Conservation (phyloP, 176 grass and related monocot genomes). For the Raddia guianensis region DNA sequence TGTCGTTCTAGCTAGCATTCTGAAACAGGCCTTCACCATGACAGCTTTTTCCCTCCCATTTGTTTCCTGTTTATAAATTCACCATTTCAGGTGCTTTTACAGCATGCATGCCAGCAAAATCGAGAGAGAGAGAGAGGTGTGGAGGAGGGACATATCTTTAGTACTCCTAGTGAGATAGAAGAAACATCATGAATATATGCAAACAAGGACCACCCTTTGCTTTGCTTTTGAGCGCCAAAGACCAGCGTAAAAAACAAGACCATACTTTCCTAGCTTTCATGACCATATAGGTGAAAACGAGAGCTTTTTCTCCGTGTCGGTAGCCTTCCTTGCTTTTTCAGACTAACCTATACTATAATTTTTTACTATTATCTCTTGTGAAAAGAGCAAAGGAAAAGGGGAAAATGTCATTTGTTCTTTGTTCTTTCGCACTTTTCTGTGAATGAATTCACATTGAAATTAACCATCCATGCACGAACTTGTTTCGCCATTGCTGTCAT, state of each 20-base stretch:
- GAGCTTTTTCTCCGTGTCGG: constrained; percentile 64
- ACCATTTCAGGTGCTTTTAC: constrained; percentile 55
- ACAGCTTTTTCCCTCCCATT: constrained; percentile 48
- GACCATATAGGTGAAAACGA: constrained; percentile 70
- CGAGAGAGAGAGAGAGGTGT: constrained; percentile 18
- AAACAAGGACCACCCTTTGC: constrained; percentile 84
- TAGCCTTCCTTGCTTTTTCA: constrained; percentile 56
- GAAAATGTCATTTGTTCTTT: constrained; percentile 41
- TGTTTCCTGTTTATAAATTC: constrained; percentile 45
- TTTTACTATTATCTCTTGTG: constrained; percentile 50
- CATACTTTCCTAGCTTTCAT: constrained; percentile 81
- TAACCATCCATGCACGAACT: constrained; percentile 29
- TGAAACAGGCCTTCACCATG: constrained; percentile 42
- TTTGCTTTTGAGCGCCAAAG: constrained; percentile 66
- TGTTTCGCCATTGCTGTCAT: constrained; percentile 5
- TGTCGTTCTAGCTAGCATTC: constrained; percentile 39
- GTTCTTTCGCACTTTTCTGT: constrained; percentile 36
- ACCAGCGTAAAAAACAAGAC: constrained; percentile 85
- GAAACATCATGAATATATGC: constrained; percentile 73
- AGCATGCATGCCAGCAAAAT: constrained; percentile 63
- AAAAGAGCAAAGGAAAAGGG: constrained; percentile 46
- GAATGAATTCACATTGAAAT: constrained; percentile 36
- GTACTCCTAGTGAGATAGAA: constrained; percentile 50
- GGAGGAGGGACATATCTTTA: constrained; percentile 42
- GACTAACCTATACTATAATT: constrained; percentile 36